These are phyloP conservation scores for Glaciozyma antarctica DNA, from an alignment of 768 basidiomycete species.

Conservation along the genomic window DNA sequence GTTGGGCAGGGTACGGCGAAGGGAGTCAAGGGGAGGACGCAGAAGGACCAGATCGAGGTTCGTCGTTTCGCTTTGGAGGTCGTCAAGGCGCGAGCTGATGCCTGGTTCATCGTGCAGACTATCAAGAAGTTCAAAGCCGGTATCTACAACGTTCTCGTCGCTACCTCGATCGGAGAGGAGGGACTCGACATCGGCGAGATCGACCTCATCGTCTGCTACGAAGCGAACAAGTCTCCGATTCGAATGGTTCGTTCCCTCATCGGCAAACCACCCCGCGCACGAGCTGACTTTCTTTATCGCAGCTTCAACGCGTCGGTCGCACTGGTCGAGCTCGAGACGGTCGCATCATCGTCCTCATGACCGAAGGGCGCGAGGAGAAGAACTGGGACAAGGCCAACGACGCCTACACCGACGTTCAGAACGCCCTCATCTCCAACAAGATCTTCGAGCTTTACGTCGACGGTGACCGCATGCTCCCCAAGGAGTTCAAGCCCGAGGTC, in stretches of 20 bases:
- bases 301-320: slow-evolving; percentile 93
- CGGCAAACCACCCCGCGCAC: not conserved
- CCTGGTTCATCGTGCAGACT: slow-evolving; percentile 46
- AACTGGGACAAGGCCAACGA: slow-evolving; percentile 83
- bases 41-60: slow-evolving; percentile 85
- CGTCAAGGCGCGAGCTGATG: too few species aligned
- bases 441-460: slow-evolving; percentile 82
- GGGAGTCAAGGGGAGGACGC: slow-evolving; percentile 76
- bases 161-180: slow-evolving; percentile 95
- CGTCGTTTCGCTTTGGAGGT: slow-evolving; percentile 17
- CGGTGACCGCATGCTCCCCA: slow-evolving; percentile 73
- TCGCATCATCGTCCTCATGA: slow-evolving; percentile 77
- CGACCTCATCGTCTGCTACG: slow-evolving; percentile 91
- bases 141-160: slow-evolving; percentile 81
- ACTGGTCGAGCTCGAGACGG: slow-evolving; percentile 89
- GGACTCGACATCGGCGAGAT: slow-evolving; percentile 97
- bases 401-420: slow-evolving; percentile 79
- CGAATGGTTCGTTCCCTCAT: slow-evolving; percentile 61
- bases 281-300: not conserved
- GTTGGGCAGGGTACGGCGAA: slow-evolving; percentile 78
- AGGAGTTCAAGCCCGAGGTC: slow-evolving; percentile 47
- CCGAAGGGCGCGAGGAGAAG: slow-evolving; percentile 78
- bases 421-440: slow-evolving; percentile 71
- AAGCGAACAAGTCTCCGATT: slow-evolving; percentile 89
- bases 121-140: slow-evolving; percentile 79